Evolutionary conservation across 192 early-diverging fungal species (phyloP).

Genomic region (Mortierella antarctica): DNA sequence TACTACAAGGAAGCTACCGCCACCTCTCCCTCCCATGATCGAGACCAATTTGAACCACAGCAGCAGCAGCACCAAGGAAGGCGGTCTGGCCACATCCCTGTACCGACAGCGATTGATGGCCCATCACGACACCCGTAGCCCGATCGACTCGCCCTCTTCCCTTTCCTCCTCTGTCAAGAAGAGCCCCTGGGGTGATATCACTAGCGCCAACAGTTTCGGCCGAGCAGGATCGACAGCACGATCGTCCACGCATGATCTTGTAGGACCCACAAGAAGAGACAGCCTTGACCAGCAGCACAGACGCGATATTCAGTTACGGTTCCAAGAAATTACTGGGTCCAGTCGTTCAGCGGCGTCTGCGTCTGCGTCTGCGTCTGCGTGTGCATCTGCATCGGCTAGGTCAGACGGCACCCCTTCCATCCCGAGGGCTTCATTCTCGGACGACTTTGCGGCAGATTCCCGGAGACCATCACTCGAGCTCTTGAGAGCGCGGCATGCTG

Average conservation of each 20-base stretch:
- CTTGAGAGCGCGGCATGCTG: too few species aligned
- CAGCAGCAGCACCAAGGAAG: background rate
- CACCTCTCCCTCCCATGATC: background rate
- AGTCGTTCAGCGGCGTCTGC: background rate
- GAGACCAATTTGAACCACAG: background rate
- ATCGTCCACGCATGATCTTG: too few species aligned
- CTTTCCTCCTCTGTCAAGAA: too few species aligned
- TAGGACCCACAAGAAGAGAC: too few species aligned
- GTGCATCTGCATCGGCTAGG: too few species aligned
- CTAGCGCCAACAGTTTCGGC: too few species aligned
- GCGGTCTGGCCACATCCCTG: constrained; percentile 3
- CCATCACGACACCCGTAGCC: too few species aligned
- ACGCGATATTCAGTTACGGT: background rate
- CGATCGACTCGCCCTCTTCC: too few species aligned
- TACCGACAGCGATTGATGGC: background rate
- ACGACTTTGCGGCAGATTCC: background rate
- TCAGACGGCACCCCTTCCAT: background rate
- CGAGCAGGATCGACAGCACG: too few species aligned
- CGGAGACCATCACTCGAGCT: background rate
- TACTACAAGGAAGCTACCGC: too few species aligned
- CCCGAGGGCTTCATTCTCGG: constrained; percentile 19
- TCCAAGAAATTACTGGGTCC: background rate
- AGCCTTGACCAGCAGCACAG: background rate
- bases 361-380: too few species aligned
- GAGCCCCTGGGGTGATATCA: too few species aligned